Evolutionary conservation across 768 basidiomycete species (phyloP), one percentile per base, ranked within the genome.

Genomic region (Tricholomella constricta): DNA sequence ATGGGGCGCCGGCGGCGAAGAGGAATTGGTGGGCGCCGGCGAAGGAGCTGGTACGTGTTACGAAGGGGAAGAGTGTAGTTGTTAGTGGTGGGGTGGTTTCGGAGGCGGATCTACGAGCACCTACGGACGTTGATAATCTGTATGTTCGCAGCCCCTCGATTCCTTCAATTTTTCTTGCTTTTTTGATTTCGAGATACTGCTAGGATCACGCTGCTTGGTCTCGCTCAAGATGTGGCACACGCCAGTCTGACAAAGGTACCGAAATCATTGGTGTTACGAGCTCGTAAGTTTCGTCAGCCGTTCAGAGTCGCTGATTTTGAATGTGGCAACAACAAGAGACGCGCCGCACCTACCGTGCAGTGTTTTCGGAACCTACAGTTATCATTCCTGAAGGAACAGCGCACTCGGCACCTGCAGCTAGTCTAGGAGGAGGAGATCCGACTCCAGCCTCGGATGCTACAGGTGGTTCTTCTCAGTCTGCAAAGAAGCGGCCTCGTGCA

Each of bases 21-120:
- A 72, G 89, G 35, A 90, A 92, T 58, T 91, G 91, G 91, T 90
- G 92, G 92, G 83, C 88, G 0, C 77, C 82, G 0, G 82, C 89
- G 10, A 74, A 86, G 29, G 92, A 95, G 68, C 73, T 94, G 2
- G 77, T 83, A 15, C 78, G 92, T 1, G 90, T 91, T 1, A 87
- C 90, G 2, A 90, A 90, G 58, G 91, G 91, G 1, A 89, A 85
- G 63, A 86, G 84, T 0, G 65, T 94, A 47, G 65, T 95, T 11
- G 73, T 92, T 6, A 88, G 86, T 54, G 80, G 89, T 1, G 89
- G 89, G 0, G 84, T 81, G 0, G 67, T 78, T n/a, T 69, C 75
- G 5, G 77, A 82, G 38, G 77, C 77, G 14, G 86, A 91, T 65
- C 65, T 89, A 27, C 75, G 92, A 48, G 84, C 82, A 1, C 89